phyloP scores from a whole-genome alignment of 2,329 filamentous ascomycete species.

The Magnaporthiopsis rhizophila region DNA sequence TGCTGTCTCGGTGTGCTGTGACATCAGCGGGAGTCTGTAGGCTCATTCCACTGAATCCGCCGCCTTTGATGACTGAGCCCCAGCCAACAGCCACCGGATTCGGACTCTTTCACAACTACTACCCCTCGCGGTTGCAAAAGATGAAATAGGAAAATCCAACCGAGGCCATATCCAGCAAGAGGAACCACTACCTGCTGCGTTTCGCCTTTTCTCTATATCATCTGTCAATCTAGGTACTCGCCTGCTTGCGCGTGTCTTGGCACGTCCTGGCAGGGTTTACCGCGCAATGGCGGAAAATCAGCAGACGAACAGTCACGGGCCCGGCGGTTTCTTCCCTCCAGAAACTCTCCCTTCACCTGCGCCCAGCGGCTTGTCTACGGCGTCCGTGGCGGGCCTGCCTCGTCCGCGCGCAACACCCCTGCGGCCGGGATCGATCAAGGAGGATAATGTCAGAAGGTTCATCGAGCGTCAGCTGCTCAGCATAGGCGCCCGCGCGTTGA shows the following conservation, averaged over 20 bases:
- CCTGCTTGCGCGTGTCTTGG: background rate
- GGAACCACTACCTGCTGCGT: background rate
- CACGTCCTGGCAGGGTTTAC: background rate
- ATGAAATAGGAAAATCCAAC: conserved; percentile 2
- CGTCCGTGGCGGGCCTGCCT: conserved; percentile 35
- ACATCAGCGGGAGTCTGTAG: background rate
- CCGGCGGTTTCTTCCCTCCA: conserved; percentile 44
- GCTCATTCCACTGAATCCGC: too few species aligned
- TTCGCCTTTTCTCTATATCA: too few species aligned
- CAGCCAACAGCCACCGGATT: background rate
- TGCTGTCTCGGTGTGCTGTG: background rate
- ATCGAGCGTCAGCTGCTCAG: conserved; percentile 44
- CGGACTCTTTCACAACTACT: background rate
- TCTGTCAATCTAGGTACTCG: background rate
- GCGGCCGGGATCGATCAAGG: conserved; percentile 49
- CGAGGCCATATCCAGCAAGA: conserved; percentile 13
- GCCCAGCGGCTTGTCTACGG: conserved; percentile 34
- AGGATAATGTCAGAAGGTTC: conserved; percentile 51
- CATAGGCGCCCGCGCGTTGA: conserved; percentile 50
- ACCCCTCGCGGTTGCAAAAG: background rate
- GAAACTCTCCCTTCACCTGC: conserved; percentile 45
- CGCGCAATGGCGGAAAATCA: conserved; percentile 13
- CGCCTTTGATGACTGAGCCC: background rate
- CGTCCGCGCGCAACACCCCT: conserved; percentile 46
- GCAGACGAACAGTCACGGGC: conserved; percentile 12